These are phyloP conservation scores for Gautieria morchelliformis DNA, from an alignment of 768 basidiomycete genomes.

Conservation along the genomic window DNA sequence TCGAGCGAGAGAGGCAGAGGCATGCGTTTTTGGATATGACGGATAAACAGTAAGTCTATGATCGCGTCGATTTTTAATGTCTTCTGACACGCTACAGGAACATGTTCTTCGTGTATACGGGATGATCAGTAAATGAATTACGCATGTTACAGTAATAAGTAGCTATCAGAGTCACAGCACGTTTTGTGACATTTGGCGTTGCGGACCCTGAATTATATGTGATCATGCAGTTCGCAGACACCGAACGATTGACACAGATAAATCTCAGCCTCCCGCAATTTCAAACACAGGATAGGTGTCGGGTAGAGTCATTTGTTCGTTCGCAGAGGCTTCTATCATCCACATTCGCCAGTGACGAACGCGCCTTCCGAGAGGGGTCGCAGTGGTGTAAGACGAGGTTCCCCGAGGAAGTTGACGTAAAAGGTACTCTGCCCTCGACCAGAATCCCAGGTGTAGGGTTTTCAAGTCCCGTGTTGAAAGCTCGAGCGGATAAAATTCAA, in stretches of 20 bases:
- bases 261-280: neutral
- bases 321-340: neutral
- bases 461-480: conserved; percentile 46
- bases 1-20: conserved; percentile 16
- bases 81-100: conserved; percentile 1
- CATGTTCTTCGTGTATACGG: conserved; percentile 7
- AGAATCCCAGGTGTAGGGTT: conserved; percentile 23
- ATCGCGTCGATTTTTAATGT: neutral
- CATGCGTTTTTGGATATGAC: conserved; percentile 22
- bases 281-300: neutral
- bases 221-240: neutral
- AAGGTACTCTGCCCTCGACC: neutral
- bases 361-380: neutral
- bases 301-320: neutral
- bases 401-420: neutral
- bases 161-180: too few relatives aligned
- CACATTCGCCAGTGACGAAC: neutral
- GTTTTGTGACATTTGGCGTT: too few relatives aligned
- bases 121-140: neutral
- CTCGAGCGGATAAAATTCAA: conserved; percentile 26
- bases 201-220: neutral
- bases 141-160: neutral
- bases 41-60: conserved; percentile 16
- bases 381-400: neutral
- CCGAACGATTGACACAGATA: neutral